Conservation (phyloP, 2,329 filamentous ascomycete species). For the Epichloe sp. region DNA sequence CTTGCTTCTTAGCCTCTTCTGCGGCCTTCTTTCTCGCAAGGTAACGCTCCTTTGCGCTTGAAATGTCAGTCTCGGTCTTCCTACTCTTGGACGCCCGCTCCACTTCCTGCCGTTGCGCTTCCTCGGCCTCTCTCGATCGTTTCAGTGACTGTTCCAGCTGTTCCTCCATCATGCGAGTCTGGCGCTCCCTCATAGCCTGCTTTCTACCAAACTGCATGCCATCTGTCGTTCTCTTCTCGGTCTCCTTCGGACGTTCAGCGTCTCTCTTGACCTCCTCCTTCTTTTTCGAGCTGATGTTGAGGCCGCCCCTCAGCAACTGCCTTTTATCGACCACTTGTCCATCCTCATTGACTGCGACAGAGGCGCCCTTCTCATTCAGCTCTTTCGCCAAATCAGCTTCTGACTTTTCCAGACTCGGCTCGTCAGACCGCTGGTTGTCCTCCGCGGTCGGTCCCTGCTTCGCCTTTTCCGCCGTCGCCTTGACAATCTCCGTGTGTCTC, state of each 20-base stretch:
- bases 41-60: conserved; percentile 67
- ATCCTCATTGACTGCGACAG: conserved; percentile 64
- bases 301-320: conserved; percentile 61
- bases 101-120: conserved; percentile 48
- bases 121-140: conserved; percentile 53
- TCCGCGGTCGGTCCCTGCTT: conserved; percentile 23
- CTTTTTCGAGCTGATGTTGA: conserved; percentile 58
- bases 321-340: conserved; percentile 74
- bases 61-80: conserved; percentile 66
- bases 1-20: conserved; percentile 51
- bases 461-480: conserved; percentile 46
- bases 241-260: conserved; percentile 13
- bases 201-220: conserved; percentile 35
- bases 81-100: conserved; percentile 59
- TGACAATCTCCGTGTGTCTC: conserved; percentile 55
- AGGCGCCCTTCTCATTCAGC: conserved; percentile 47
- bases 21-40: conserved; percentile 63
- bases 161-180: conserved; percentile 66
- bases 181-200: conserved; percentile 59
- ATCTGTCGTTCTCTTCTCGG: conserved; percentile 24
- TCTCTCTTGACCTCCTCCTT: conserved; percentile 28
- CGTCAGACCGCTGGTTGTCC: conserved; percentile 16
- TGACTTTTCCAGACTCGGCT: conserved; percentile 38
- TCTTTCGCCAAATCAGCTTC: conserved; percentile 54
- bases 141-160: conserved; percentile 65